Evolutionary conservation across 768 basidiomycete species (phyloP), one percentile per base, ranked within the genome.

Genomic region (Termitomyces sp.): DNA sequence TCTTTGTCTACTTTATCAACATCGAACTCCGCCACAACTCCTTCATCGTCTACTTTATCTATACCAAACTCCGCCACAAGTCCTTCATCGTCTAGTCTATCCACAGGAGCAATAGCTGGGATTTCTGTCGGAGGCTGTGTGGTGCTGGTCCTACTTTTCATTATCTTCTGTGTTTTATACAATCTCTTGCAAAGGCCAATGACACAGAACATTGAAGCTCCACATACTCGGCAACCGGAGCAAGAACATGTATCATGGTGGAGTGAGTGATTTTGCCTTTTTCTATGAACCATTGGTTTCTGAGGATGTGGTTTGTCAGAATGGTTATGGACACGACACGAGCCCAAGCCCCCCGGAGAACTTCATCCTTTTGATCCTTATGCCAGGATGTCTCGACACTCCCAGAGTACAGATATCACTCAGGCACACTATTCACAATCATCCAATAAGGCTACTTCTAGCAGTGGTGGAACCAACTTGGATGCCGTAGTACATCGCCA

Each of bases 361-460:
- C 42, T 52, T 3, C 42, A 52, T 44, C 51, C 51, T 25, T 52
- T 52, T 25, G 51, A 42, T 42, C 33, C 51, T 44, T 25, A 52
- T 3, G 32, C 51, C 16, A 23, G 18, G 20, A 22, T 11, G 10
- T 52, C 42, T 20, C 15, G 35, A 12, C 27, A 36, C 20, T 52
- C 32, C n/a, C 41, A 13, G 23, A 50, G 36, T 16, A 27, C 38
- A 36, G 25, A n/a, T 18, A 18, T 20, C 35, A 15, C 31, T 15
- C 12, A 5, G 27, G 3, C 16, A 7, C 25, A 50, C 18, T 25
- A 27, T 1, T 12, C 25, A 7, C 49, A 29, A 40, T 27, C 23
- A n/a, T 39, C 48, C 11, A 16, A 16, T 39, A 20, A 3, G 12
- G 12, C 23, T 12, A 7, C 5, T 27, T 9, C 36, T 27, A 43